Percentiles rank a stretch among this genome's conserved stretches.
Conservation (phyloP, 2,329 filamentous ascomycete species). For the Mycogone perniciosa region DNA sequence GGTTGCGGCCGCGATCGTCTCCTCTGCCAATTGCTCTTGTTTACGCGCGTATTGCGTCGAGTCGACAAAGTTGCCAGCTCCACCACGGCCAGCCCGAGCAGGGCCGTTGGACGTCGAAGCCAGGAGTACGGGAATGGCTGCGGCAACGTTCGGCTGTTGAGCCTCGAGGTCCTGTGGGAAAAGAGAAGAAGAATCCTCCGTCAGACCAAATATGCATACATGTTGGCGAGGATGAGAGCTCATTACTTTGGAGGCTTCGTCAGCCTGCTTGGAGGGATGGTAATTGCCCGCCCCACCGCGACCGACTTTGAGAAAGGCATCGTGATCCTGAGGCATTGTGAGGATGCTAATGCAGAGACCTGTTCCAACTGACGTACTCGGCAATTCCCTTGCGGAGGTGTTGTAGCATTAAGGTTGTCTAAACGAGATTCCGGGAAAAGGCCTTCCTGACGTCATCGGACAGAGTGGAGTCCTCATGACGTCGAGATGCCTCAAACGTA, state of each 20-base stretch:
- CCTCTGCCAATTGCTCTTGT: conserved; percentile 29
- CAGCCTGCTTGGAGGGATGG: conserved; percentile 45
- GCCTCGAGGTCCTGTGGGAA: conserved; percentile 34
- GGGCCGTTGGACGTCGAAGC: conserved; percentile 21
- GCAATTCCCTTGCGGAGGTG: no score
- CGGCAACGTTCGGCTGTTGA: conserved; percentile 23
- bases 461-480: background rate
- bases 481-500: background rate
- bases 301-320: conserved; percentile 47
- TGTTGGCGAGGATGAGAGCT: background rate
- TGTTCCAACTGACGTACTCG: no score
- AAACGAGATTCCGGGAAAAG: background rate
- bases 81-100: conserved; percentile 51
- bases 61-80: conserved; percentile 54
- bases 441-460: conserved; percentile 3
- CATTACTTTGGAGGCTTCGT: conserved; percentile 33
- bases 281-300: conserved; percentile 62
- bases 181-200: background rate
- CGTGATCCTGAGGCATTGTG: conserved; percentile 22
- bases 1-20: conserved; percentile 28
- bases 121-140: conserved; percentile 18
- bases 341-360: background rate
- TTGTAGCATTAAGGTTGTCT: no score
- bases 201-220: background rate
- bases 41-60: conserved; percentile 27